Evolutionary conservation across 2,329 filamentous ascomycete genomes (phyloP), one percentile per base, ranked within the genome.

Genomic region (Exophiala viscosa): DNA sequence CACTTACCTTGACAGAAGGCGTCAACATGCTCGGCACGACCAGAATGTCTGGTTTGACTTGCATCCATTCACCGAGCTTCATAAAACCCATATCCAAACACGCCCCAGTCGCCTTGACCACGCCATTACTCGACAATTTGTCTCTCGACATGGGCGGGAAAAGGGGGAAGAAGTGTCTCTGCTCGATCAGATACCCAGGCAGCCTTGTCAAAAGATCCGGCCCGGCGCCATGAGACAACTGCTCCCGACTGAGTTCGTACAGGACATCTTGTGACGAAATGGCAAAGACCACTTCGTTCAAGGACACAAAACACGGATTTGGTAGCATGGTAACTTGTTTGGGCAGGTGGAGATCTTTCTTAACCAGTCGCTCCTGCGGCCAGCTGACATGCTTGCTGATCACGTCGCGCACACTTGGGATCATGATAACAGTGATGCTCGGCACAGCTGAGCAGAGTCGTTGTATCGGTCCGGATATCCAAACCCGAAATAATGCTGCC

Each of bases 61-160:
- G 88, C 64, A 93, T 80, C 83, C 95, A 95, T 70, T 97, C 93
- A 14, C 89, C 90, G 14, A 97, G 73, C 72, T 93, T 92, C 61
- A 95, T 67, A 70, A 93, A 96, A 58, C 85, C 85, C 15, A 88
- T 73, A 69, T 99, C 93, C 46, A 97, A 68, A 76, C 86, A 85
- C 0, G 89, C 84, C 0, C 91, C 91, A 0, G 87, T 84, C 3
- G 82, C 83, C 34, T 81, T 63, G 1, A 79, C 81, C 53, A 80
- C 81, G 1, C 83, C 84, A 1, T 83, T 82, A 66, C 80, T 86
- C 28, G 85, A 83, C 50, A 89, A 72, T 60, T 75, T 82, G 52
- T 82, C 77, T 44, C 90, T 79, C 45, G 87, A 83, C 10, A 84
- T 79, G 0, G 92, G 85, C 5, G 93, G 93, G 65, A 91, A 96